Conservation (phyloP, 2,329 filamentous ascomycete genomes). For the Cercospora sp. region DNA sequence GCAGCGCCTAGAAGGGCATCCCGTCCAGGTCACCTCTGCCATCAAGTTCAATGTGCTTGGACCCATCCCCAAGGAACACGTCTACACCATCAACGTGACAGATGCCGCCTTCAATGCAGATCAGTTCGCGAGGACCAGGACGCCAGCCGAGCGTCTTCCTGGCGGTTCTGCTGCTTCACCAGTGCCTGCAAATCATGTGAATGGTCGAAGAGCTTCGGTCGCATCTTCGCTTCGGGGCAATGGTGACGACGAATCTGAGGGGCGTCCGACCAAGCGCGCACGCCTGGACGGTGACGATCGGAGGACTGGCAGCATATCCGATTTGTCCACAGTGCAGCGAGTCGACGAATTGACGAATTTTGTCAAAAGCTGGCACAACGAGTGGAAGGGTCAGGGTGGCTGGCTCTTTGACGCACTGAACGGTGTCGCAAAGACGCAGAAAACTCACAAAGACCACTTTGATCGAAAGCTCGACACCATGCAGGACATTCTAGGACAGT, state of each 20-base stretch:
- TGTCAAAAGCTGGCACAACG: constrained; percentile 29
- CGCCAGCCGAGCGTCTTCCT: constrained; percentile 10
- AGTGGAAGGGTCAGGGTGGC: constrained; percentile 35
- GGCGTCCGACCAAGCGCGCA: constrained; percentile 25
- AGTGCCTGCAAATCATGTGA: constrained; percentile 4
- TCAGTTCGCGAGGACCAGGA: constrained; percentile 20
- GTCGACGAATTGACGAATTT: constrained; percentile 21
- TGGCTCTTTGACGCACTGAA: constrained; percentile 36
- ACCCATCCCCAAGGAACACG: constrained; percentile 23
- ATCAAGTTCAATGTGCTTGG: constrained; percentile 29
- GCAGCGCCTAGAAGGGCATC: constrained; percentile 20
- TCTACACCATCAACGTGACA: constrained; percentile 28
- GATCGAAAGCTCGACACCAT: constrained; percentile 27
- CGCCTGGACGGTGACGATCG: constrained; percentile 18
- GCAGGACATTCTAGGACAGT: constrained; percentile 33
- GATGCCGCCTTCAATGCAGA: constrained; percentile 23
- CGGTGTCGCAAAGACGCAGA: constrained; percentile 19
- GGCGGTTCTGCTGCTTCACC: constrained; percentile 17
- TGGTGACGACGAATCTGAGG: constrained; percentile 13
- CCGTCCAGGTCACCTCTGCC: constrained; percentile 27
- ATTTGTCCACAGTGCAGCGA: constrained; percentile 18
- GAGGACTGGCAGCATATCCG: constrained; percentile 20
- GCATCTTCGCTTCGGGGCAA: constrained; percentile 1
- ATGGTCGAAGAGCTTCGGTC: constrained; percentile 5
- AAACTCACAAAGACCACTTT: constrained; percentile 16